These are phyloP conservation scores for Thalassiosira hispida DNA, from an alignment of 352 stramenopile species.

Conservation along the genomic window DNA sequence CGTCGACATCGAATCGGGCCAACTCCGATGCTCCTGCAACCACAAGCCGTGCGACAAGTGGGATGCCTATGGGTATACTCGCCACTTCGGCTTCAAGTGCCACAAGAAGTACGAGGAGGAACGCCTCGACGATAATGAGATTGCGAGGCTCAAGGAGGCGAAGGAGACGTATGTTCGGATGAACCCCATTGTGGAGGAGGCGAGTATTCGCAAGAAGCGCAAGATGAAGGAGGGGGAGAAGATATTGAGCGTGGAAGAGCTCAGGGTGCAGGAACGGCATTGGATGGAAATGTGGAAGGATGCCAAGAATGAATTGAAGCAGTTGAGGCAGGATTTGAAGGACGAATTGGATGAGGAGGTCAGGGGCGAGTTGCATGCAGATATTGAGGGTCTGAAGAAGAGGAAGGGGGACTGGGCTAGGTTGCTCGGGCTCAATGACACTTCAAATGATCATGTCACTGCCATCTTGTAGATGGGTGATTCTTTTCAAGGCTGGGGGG, in stretches of 20 bases:
- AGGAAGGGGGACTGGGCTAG: constrained; percentile 47
- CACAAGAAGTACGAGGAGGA: constrained; percentile 44
- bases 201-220: constrained; percentile 27
- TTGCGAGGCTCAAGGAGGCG: constrained; percentile 20
- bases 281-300: constrained; percentile 52
- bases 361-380: constrained; percentile 26
- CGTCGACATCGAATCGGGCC: constrained; percentile 28
- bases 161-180: constrained; percentile 34
- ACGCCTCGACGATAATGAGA: constrained; percentile 28
- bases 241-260: constrained; percentile 40
- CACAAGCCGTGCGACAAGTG: constrained; percentile 46
- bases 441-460: too few relatives aligned
- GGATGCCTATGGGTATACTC: constrained; percentile 41
- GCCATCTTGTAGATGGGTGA: too few relatives aligned
- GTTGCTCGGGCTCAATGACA: constrained; percentile 38
- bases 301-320: constrained; percentile 40
- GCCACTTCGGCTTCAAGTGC: constrained; percentile 46
- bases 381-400: constrained; percentile 47
- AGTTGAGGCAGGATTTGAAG: constrained; percentile 41
- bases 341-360: constrained; percentile 28
- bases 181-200: constrained; percentile 23
- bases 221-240: constrained; percentile 32
- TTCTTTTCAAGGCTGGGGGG: too few relatives aligned
- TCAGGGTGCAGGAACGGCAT: constrained; percentile 39
- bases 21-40: constrained; percentile 46